Percentiles rank a stretch among this genome's conserved stretches.
phyloP scores from a whole-genome alignment of 495 filamentous ascomycete species.

The Penicillium robsamsonii region DNA sequence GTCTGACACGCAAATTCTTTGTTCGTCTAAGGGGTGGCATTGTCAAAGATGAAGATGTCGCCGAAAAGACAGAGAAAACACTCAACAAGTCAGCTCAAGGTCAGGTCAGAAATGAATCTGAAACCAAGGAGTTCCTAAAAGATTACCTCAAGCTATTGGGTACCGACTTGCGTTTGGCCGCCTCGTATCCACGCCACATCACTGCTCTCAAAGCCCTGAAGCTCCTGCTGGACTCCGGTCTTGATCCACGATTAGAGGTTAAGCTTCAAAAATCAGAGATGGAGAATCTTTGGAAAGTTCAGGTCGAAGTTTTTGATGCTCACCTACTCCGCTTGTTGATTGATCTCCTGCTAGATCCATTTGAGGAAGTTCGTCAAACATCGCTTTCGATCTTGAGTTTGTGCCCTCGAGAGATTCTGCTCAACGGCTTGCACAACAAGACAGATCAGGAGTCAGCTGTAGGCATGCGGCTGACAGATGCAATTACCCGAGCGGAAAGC shows the following conservation, averaged over 20 bases:
- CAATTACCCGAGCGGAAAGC: constrained; percentile 36
- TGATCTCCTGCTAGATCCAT: constrained; percentile 82
- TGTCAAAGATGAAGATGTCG: constrained; percentile 23
- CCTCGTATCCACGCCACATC: constrained; percentile 86
- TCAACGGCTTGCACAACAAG: constrained; percentile 11
- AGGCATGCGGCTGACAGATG: constrained; percentile 27
- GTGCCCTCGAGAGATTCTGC: constrained; percentile 33
- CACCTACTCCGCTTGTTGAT: constrained; percentile 54
- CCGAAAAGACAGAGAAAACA: constrained; percentile 9
- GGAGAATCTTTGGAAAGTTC: constrained; percentile 46
- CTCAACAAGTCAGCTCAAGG: constrained; percentile 7
- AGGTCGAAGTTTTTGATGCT: constrained; percentile 55
- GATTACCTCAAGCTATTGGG: constrained; percentile 73
- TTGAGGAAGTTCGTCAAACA: constrained; percentile 80
- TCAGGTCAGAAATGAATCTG: constrained; percentile 30
- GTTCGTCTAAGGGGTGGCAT: constrained; percentile 55
- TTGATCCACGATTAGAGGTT: constrained; percentile 36
- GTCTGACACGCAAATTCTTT: constrained; percentile 63
- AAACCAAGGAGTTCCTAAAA: constrained; percentile 58
- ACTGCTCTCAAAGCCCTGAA: constrained; percentile 66
- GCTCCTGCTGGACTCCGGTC: constrained; percentile 57
- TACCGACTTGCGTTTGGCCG: constrained; percentile 66
- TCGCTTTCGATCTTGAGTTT: constrained; percentile 59
- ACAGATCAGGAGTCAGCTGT: constrained; percentile 4
- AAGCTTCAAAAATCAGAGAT: constrained; percentile 27